Evolutionary conservation across 2,329 filamentous ascomycete genomes (phyloP).

Genomic region (Colletotrichum liriopes): DNA sequence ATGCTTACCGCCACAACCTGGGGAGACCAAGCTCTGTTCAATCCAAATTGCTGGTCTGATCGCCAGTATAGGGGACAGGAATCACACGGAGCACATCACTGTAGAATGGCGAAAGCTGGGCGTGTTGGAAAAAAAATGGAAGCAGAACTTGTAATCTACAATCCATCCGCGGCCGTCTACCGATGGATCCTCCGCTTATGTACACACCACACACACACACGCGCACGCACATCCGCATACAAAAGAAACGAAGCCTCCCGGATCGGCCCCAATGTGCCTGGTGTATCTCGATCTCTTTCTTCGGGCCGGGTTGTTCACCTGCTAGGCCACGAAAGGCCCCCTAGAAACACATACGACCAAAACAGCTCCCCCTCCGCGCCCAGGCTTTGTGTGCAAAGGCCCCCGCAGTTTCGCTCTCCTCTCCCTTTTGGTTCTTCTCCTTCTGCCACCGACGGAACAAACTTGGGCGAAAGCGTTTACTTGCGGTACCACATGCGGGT

Average conservation of each 20-base stretch:
- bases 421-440: too few species aligned
- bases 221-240: constrained; percentile 33
- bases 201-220: constrained; percentile 34
- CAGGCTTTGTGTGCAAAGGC: not conserved
- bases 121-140: constrained; percentile 2
- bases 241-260: constrained; percentile 39
- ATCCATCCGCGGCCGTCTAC: constrained; percentile 38
- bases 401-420: not conserved
- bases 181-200: constrained; percentile 42
- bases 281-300: constrained; percentile 10
- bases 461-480: constrained; percentile 51
- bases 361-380: not conserved
- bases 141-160: constrained; percentile 44
- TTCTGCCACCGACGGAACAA: not conserved
- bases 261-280: constrained; percentile 20
- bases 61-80: not conserved
- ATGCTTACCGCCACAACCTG: too few species aligned
- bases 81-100: not conserved
- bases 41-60: not conserved
- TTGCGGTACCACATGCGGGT: constrained; percentile 73
- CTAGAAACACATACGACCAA: not conserved
- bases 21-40: too few species aligned
- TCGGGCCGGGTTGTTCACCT: not conserved
- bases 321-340: not conserved
- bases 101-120: not conserved